Evolutionary conservation across 106 monocot species (phyloP), one percentile per base, ranked within the genome.

Genomic region (Allium sativum): DNA sequence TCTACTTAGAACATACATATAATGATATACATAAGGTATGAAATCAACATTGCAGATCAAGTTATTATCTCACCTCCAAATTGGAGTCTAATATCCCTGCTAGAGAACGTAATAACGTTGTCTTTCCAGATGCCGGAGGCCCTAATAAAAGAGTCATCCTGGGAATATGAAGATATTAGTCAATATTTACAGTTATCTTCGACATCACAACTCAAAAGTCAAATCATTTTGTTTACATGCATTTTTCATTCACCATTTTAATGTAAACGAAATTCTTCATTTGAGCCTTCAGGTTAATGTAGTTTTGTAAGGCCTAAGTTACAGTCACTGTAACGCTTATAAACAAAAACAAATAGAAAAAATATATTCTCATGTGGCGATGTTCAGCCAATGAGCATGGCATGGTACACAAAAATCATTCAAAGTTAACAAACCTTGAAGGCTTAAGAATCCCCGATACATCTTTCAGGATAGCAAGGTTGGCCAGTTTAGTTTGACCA

Each of bases 111-210:
- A 90, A 59, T 3, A 90, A 62, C 9, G 85, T 85, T 9, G 90
- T 85, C 70, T 90, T 90, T 55, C 90, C 90, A 0, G 90, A 90
- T 1, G 82, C 71, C 0, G 85, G 85, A 10, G 90, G 90, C 5
- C 85, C 90, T 52, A 90, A 63, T n/a, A 90, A 74, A 9, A 90
- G 77, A n/a, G 90, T 82, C 85, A 90, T 82, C 67, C 89, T 89
- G 64, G 18, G 10, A 45, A 31, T 9, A 62, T 17, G 55, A 58
- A 58, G 31, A 31, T 3, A 5, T 31, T 31, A 31, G 31, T 31
- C 31, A 31, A 31, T 31, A 31, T 31, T 31, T 31, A 31, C 31
- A 3, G 31, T 31, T 31, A 31, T 5, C 31, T 31, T 31, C 31
- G 31, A 31, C 31, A 31, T 0, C 31, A 31, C 31, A 31, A 31